A percentile compares a stretch with the other conserved stretches of the same genome.
Conservation (phyloP, 2,329 filamentous ascomycete genomes). For the Cercospora sojina region DNA sequence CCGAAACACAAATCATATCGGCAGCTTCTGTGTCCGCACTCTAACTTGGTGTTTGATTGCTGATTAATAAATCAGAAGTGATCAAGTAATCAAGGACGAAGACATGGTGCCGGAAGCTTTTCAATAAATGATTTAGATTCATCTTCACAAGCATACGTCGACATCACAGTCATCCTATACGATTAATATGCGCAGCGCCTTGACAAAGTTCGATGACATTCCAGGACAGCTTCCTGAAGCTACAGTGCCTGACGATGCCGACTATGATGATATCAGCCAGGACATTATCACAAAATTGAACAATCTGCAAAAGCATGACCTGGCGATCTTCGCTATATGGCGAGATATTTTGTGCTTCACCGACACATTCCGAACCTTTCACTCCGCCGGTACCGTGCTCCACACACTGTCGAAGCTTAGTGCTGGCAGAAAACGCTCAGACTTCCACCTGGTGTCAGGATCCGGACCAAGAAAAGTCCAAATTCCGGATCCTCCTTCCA, state of each 20-base stretch:
- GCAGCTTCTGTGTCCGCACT: background rate
- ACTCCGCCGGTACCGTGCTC: constrained; percentile 46
- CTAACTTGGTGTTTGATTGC: no score
- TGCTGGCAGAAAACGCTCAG: constrained; percentile 37
- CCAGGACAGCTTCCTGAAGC: constrained; percentile 27
- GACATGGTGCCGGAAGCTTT: background rate
- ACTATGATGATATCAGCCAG: constrained; percentile 21
- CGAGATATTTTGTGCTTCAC: constrained; percentile 58
- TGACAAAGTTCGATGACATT: constrained; percentile 27
- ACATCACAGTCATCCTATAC: background rate
- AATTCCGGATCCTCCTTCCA: constrained; percentile 20
- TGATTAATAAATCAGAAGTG: no score
- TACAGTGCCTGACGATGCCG: constrained; percentile 18
- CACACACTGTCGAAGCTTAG: constrained; percentile 39
- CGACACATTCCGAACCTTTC: constrained; percentile 58
- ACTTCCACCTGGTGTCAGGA: constrained; percentile 20
- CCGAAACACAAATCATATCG: background rate
- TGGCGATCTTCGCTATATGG: constrained; percentile 42
- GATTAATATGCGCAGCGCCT: constrained; percentile 8
- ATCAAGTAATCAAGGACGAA: no score
- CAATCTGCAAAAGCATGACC: constrained; percentile 16
- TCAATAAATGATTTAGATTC: background rate
- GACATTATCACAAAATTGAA: constrained; percentile 22
- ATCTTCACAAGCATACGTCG: no score
- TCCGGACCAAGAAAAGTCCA: constrained; percentile 32